phyloP scores from a whole-genome alignment of 805 yeast species.

The Saturnispora sekii region DNA sequence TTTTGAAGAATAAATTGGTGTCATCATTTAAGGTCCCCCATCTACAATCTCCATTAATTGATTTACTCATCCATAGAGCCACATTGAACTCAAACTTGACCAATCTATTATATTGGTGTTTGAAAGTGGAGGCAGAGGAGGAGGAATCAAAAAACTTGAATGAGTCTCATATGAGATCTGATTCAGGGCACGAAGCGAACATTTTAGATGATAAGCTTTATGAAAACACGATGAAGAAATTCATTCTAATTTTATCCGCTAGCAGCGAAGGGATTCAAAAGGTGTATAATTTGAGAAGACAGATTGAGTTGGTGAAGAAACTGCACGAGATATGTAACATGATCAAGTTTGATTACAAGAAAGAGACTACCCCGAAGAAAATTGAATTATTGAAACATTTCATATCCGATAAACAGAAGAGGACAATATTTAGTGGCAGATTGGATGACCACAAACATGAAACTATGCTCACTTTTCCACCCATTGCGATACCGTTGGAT shows the following conservation, averaged over 20 bases:
- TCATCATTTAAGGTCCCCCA: constrained; percentile 14
- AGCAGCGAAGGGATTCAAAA: constrained; percentile 21
- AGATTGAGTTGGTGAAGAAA: constrained; percentile 58
- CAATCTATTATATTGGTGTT: constrained; percentile 83
- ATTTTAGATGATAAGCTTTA: constrained; percentile 12
- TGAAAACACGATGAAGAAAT: constrained; percentile 22
- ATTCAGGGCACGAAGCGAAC: not conserved
- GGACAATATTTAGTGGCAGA: constrained; percentile 17
- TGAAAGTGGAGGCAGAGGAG: constrained; percentile 80
- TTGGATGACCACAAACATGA: constrained; percentile 15
- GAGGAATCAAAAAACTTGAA: constrained; percentile 21
- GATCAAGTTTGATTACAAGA: constrained; percentile 44
- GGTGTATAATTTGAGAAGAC: constrained; percentile 30
- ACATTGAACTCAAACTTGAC: constrained; percentile 58
- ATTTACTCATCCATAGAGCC: constrained; percentile 67
- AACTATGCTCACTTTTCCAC: constrained; percentile 31
- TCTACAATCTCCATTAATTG: constrained; percentile 51
- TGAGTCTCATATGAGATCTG: not conserved
- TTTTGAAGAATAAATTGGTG: constrained; percentile 12
- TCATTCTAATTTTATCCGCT: constrained; percentile 19
- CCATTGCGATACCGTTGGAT: constrained; percentile 72
- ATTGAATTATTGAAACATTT: constrained; percentile 56
- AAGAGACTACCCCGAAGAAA: constrained; percentile 72
- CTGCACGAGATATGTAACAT: constrained; percentile 56
- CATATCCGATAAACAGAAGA: constrained; percentile 42